Base-by-base conservation (phyloP, 441 rosid genomes). In the Melastoma candidum region DNA sequence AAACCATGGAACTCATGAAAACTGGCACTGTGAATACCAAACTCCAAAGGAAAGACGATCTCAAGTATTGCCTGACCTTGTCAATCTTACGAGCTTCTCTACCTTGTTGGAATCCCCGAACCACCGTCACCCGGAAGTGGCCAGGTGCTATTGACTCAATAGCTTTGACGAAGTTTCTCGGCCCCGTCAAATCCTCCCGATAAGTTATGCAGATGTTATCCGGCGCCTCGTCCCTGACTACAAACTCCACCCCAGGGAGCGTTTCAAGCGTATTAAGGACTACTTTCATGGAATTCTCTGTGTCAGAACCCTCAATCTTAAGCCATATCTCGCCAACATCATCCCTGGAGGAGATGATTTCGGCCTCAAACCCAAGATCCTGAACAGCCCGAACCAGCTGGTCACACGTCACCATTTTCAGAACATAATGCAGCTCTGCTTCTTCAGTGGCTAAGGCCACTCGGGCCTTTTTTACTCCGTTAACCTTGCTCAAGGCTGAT, bases 401-500 rank as follows among this genome's bases (percentile, higher is more conserved):
- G 47, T 67, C 58, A 54, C 48, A 58, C 66, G 58, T 70, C 8
- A 75, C 48, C 36, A 72, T 39, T 48, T 62, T 77, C 0, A 95
- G 81, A 64, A 87, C 90, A 60, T 77, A 83, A 24, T 66, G 77
- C 63, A 85, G 61, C 49, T 87, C 84, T 11, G 93, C 98, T 77
- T 87, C 96, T 69, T 87, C 98, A 2, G 86, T 85, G 12, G 95
- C 96, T 44, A 90, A 74, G 27, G 96, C 96, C 2, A 87, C 96
- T 57, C 68, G 93, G 44, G 83, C 96, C 47, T 75, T 82, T 27
- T 58, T 76, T 5, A 90, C 96, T 6, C 96, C 98, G 36, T 47
- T 54, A 61, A 85, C 60, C 10, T 69, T 69, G 77, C 74, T 80
- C 63, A 90, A 56, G 64, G 74, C 87, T 54, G 79, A 62, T 67